Base-by-base conservation (phyloP, 2,329 filamentous ascomycete genomes). In the Hymenoscyphus scutula region DNA sequence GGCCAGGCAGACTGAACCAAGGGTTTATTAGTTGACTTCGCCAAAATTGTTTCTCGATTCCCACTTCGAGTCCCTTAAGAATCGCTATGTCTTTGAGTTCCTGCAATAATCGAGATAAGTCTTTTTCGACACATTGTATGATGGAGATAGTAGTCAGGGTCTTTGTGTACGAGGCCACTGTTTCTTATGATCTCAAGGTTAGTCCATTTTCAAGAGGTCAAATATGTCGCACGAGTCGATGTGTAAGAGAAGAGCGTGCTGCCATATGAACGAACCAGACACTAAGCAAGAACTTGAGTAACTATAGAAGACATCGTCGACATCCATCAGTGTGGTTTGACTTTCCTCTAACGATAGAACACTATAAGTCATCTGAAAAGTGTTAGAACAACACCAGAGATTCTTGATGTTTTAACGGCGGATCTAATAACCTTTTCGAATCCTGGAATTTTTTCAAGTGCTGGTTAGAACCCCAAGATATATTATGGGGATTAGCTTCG, bases 121-220 rank as follows among this genome's bases (percentile, higher is more conserved):
- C 81, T 62, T 78, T 74, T 69, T 85, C 84, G 0, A 85, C 82
- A 0, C 84, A 77, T 71, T 85, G 82, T 79, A 86, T 81, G 37
- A 76, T 78, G 1, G 82, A 80, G 11, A 85, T 71, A 0, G 77
- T 78, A 0, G 78, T 76, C n/a, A 85, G 73, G 73, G 84, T 76
- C 73, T 86, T 85, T 19, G 83, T 84, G 69, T 81, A 84, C 0
- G 82, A 84, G 0, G 82, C 83, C 5, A 85, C 30, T 32, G 30
- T 32, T 32, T 32, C 30, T 8, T 8, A 32, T 7, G 30, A 32
- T 2, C 30, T 32, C 7, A 8, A 32, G 30, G 30, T 3, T 8
- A 32, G 30, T 32, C 7, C 5, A 32, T 32, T 7, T 32, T 32
- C 30, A 32, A 32, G 30, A 32, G 7, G 30, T 11, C 30, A 32